These are phyloP conservation scores for Elsinoe arachidis DNA, from an alignment of 2,329 filamentous ascomycete genomes.

Conservation along the genomic window DNA sequence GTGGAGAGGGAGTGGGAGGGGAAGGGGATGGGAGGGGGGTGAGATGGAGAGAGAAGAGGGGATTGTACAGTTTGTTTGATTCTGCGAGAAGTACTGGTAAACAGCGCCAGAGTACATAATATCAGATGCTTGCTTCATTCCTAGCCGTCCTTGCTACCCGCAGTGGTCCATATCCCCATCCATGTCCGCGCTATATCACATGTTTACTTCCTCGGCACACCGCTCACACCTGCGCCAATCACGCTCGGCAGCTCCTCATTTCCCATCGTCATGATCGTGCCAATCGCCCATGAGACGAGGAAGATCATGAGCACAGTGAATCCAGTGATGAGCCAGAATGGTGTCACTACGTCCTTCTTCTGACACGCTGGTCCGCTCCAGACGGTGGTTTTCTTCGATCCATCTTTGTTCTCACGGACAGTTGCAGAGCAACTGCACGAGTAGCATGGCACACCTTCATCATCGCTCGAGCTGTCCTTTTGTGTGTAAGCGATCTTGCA, in stretches of 20 bases:
- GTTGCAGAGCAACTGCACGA: conserved; percentile 66
- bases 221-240: conserved; percentile 86
- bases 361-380: conserved; percentile 85
- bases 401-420: conserved; percentile 39
- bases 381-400: conserved; percentile 53
- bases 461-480: conserved; percentile 34
- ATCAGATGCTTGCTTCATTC: background rate
- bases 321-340: conserved; percentile 78
- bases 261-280: conserved; percentile 73
- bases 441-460: conserved; percentile 52
- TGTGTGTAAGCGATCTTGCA: conserved; percentile 61
- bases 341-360: conserved; percentile 81
- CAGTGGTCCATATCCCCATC: background rate
- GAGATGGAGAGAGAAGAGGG: conserved; percentile 10
- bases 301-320: conserved; percentile 63
- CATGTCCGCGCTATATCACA: background rate
- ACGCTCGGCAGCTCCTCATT: conserved; percentile 84
- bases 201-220: conserved; percentile 44
- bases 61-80: conserved; percentile 2
- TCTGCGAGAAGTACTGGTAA: background rate
- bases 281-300: conserved; percentile 61
- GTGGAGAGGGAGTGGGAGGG: conserved; percentile 13
- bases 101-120: background rate
- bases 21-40: conserved; percentile 5
- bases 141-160: background rate